phyloP scores from a whole-genome alignment of 352 stramenopile genomes.

The Globisporangium echinulatum region DNA sequence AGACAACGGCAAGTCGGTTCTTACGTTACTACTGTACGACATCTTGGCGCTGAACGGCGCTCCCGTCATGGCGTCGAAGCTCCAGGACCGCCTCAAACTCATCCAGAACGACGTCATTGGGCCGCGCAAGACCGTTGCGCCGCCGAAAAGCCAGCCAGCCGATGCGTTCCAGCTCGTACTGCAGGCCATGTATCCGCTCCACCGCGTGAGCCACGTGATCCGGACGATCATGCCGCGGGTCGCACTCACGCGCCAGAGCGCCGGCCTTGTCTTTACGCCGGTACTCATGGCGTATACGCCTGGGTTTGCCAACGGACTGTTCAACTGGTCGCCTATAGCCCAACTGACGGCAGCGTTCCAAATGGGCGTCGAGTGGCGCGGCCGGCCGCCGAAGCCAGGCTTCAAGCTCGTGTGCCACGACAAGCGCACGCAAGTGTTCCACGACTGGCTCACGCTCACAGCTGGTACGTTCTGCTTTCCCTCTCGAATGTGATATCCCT shows the following conservation, averaged over 20 bases:
- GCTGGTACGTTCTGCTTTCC: constrained; percentile 25
- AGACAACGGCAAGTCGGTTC: constrained; percentile 56
- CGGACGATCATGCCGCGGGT: constrained; percentile 67
- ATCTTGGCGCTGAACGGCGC: constrained; percentile 81
- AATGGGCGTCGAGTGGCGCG: constrained; percentile 74
- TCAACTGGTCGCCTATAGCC: constrained; percentile 55
- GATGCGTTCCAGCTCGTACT: constrained; percentile 80
- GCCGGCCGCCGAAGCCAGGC: constrained; percentile 62
- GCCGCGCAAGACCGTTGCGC: constrained; percentile 63
- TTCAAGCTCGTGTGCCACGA: constrained; percentile 85
- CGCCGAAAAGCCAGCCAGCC: constrained; percentile 68
- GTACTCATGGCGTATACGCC: constrained; percentile 75
- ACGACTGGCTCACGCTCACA: constrained; percentile 86
- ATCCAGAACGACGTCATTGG: constrained; percentile 88
- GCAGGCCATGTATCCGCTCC: constrained; percentile 81
- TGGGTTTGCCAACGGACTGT: constrained; percentile 69
- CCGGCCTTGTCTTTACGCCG: constrained; percentile 71
- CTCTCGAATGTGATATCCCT: too few species aligned
- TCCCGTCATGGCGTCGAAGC: constrained; percentile 78
- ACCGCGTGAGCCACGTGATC: constrained; percentile 70
- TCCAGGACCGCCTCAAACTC: constrained; percentile 83
- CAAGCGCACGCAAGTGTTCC: constrained; percentile 78
- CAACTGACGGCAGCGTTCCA: constrained; percentile 71
- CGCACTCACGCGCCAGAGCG: constrained; percentile 70
- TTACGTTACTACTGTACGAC: constrained; percentile 81